Evolutionary conservation across 2,329 filamentous ascomycete species (phyloP), one percentile per base, ranked within the genome.

Genomic region (Fusarium vanettenii): DNA sequence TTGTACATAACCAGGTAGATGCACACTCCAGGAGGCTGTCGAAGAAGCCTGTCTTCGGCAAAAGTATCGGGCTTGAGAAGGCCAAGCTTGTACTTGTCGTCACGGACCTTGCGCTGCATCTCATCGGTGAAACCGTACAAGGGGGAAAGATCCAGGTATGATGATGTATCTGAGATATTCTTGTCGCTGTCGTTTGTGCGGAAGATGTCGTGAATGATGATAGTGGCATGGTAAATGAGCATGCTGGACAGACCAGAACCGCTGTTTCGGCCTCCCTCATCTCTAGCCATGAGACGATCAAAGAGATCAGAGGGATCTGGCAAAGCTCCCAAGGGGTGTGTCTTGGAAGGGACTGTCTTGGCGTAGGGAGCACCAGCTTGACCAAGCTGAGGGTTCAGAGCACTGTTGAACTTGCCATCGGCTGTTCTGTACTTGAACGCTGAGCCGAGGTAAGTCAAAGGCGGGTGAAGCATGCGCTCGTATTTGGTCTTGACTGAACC

Each of bases 1-100:
- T 91, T 92, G 81, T 93, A 91, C 91, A 93, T 92, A 77, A 94
- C 89, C 4, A 94, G 81, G n/a, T 94, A 80, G 2, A 92, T 90
- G 48, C 89, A 87, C n/a, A 92, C 91, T 6, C 92, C 91, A 0
- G 92, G 90, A 0, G 92, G 92, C 74, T 93, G 90, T 3, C 89
- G 89, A 14, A 91, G 81, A 1, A 93, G 82, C 57, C 92, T 86
- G 78, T 91, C 89, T 76, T 93, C 91, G 1, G 90, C 88, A 74
- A 92, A 94, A 6, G 86, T 86, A 75, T 94, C 92, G 1, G 90
- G 87, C 67, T 86, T 84, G 4, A 86, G 77, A 7, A 81, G 71
- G 10, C 85, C 85, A 11, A 80, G 70, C 41, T 81, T 81, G 66
- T 81, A 81, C 18, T 80, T 81, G 37, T 69, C 66, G 27, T 76